Percentiles rank a stretch among this genome's conserved stretches.
phyloP scores from a whole-genome alignment of 2,329 filamentous ascomycete genomes.

The Colletotrichum tofieldiae region DNA sequence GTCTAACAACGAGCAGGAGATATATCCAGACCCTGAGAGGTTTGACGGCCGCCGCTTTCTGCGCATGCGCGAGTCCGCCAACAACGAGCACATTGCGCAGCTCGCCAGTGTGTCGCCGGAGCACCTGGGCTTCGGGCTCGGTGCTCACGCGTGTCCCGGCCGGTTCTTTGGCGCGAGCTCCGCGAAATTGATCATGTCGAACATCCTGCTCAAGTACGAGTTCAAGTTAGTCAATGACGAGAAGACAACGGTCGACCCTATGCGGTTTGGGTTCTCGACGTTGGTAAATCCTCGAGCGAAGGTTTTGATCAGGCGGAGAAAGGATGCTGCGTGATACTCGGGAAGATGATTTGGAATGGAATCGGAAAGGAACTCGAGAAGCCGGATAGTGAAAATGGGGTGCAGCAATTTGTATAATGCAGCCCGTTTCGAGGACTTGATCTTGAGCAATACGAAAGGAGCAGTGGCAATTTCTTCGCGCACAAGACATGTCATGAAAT shows the following conservation, averaged over 20 bases:
- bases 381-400: not conserved
- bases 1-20: not conserved
- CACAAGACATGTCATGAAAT: too few relatives aligned
- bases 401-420: too few relatives aligned
- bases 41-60: slow-evolving; percentile 35
- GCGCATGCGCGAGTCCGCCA: slow-evolving; percentile 20
- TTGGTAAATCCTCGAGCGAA: slow-evolving; percentile 22
- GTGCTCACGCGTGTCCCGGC: slow-evolving; percentile 63
- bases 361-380: not conserved
- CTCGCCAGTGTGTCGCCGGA: slow-evolving; percentile 57
- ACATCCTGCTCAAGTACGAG: slow-evolving; percentile 59
- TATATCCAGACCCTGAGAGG: slow-evolving; percentile 16
- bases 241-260: not conserved
- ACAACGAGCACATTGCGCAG: slow-evolving; percentile 50
- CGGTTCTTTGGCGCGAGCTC: slow-evolving; percentile 63
- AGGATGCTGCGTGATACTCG: not conserved
- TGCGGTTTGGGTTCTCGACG: slow-evolving; percentile 30
- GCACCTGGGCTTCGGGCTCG: slow-evolving; percentile 59
- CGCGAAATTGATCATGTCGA: slow-evolving; percentile 61
- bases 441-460: too few relatives aligned
- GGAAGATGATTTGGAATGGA: not conserved
- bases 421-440: too few relatives aligned
- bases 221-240: slow-evolving; percentile 56
- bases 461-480: too few relatives aligned
- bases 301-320: slow-evolving; percentile 13